Conservation (phyloP, 768 basidiomycete genomes). For the Tylopilus sp. region DNA sequence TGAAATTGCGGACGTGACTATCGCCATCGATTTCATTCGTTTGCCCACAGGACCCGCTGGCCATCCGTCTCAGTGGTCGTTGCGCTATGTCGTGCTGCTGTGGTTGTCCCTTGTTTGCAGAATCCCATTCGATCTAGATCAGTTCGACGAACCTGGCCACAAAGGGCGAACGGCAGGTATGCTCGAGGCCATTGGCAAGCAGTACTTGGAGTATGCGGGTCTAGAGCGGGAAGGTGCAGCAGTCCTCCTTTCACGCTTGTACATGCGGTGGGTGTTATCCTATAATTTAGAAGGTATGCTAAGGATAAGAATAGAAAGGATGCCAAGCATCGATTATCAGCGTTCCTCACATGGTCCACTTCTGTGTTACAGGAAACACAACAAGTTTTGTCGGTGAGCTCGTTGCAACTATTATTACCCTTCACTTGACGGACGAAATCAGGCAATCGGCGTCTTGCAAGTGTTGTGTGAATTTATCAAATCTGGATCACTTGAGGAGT, state of each 20-base stretch:
- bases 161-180: constrained; percentile 49
- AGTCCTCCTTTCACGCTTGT: constrained; percentile 75
- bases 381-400: constrained; percentile 51
- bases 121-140: constrained; percentile 87
- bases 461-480: constrained; percentile 70
- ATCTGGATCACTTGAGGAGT: constrained; percentile 52
- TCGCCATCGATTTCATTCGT: constrained; percentile 66
- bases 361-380: constrained; percentile 36
- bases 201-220: constrained; percentile 63
- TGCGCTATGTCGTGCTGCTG: constrained; percentile 79
- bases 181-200: constrained; percentile 58
- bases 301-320: constrained; percentile 50
- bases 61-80: constrained; percentile 59
- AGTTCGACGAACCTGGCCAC: constrained; percentile 68
- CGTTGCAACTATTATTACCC: neutral
- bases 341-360: constrained; percentile 51
- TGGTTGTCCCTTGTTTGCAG: constrained; percentile 96
- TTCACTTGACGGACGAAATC: constrained; percentile 6
- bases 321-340: constrained; percentile 43
- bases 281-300: constrained; percentile 1
- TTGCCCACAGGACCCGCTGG: constrained; percentile 42
- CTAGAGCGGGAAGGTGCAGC: constrained; percentile 84
- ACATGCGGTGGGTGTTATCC: constrained; percentile 56
- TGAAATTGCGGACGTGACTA: constrained; percentile 75
- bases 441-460: constrained; percentile 70